Base-by-base conservation (phyloP, 2,329 filamentous ascomycete species). In the Phialophora chinensis region DNA sequence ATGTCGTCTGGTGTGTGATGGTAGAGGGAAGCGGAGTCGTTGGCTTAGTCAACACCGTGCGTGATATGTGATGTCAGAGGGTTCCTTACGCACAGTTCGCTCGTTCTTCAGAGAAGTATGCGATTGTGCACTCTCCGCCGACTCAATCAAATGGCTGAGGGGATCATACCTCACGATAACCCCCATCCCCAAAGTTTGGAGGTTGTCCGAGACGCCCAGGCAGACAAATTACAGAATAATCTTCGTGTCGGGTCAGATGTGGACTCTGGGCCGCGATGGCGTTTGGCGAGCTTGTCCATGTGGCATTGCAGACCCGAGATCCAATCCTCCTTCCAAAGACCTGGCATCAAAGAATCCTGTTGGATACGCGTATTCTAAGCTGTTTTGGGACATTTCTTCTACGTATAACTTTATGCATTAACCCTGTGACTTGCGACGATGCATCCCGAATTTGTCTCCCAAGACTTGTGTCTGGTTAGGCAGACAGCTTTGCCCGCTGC, bases 11-110 rank as follows among this genome's bases (percentile, higher is more conserved):
- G 38, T 44, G 14, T 17, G 38, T 8, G 14, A 44, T n/a, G 38
- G n/a, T 25, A 20, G 31, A 44, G 8, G n/a, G 56, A 23, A 47
- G 57, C 27, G 44, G 35, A 60, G 35, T 60, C 42, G 57, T 33
- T 17, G 20, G 57, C 57, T 60, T 60, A 60, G 57, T 60, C 57
- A 60, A 42, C 47, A 7, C 20, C 4, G 17, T n/a, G 33, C 38
- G 38, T 44, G 38, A 52, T 52, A 12, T 52, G 49, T 60, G 44
- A 50, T 60, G 31, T 29, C 29, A 60, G 57, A 20, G 17, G 38
- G 17, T n/a, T 44, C 17, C 17, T 42, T 17, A 5, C 38, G 38
- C 17, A n/a, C 14, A n/a, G 14, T 44, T 17, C 38, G 35, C 35
- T 42, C 12, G 35, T 42, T 4, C 35, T 17, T 42, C 14, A 42